Evolutionary conservation across 1,284 basidiomycete genomes (phyloP).

Genomic region (Coniferiporia weirii): DNA sequence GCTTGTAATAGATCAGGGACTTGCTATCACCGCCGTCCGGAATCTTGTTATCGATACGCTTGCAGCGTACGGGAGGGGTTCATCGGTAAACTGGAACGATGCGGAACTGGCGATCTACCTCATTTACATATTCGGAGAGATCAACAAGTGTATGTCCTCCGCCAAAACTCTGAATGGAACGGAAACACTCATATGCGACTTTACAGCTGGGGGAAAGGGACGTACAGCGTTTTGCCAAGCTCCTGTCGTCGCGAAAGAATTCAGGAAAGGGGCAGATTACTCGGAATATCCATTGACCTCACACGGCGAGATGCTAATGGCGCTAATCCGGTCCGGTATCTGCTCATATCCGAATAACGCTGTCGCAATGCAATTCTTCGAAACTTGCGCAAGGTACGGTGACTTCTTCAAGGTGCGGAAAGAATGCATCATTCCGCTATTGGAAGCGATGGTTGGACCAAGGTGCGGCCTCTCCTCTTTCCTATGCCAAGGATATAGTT

Average conservation of each 20-base stretch:
- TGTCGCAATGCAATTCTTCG: constrained; percentile 93
- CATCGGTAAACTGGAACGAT: constrained; percentile 82
- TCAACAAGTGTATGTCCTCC: constrained; percentile 63
- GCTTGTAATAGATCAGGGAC: constrained; percentile 73
- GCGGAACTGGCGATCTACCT: constrained; percentile 91
- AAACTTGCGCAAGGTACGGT: constrained; percentile 86
- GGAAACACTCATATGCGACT: neutral
- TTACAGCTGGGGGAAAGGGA: constrained; percentile 63
- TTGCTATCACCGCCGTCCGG: constrained; percentile 71
- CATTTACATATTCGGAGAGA: constrained; percentile 91
- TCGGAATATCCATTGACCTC: constrained; percentile 82
- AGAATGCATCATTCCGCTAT: constrained; percentile 78
- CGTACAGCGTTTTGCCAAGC: constrained; percentile 70
- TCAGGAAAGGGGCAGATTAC: constrained; percentile 69
- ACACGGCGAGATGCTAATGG: constrained; percentile 86
- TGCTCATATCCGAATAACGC: constrained; percentile 81
- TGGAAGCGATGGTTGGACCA: constrained; percentile 85
- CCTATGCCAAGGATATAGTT: neutral
- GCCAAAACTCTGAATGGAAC: neutral
- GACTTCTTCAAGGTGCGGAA: constrained; percentile 95
- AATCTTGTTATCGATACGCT: constrained; percentile 72
- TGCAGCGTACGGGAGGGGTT: constrained; percentile 56
- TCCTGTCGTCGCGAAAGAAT: constrained; percentile 60
- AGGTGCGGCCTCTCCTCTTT: constrained; percentile 42
- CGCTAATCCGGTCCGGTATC: constrained; percentile 81